These are phyloP conservation scores for Spathaspora boniae DNA, from an alignment of 805 yeast species.

Conservation along the genomic window DNA sequence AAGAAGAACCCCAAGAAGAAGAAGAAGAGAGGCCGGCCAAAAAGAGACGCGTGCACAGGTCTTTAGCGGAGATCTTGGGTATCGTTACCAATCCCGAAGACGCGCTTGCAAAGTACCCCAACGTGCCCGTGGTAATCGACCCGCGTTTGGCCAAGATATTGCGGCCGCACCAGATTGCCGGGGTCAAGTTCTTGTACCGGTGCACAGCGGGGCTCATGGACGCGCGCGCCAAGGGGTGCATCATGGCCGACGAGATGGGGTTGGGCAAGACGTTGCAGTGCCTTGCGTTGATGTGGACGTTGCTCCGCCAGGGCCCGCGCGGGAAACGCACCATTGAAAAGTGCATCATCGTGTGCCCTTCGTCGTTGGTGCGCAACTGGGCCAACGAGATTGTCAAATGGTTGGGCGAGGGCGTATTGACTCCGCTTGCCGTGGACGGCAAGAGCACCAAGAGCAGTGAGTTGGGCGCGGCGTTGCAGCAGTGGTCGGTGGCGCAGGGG, in stretches of 20 bases:
- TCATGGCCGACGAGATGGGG: slow-evolving; percentile 98
- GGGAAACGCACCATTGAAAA: slow-evolving; percentile 81
- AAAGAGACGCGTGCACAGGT: slow-evolving; percentile 51
- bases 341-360: slow-evolving; percentile 91
- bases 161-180: slow-evolving; percentile 95
- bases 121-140: slow-evolving; percentile 95
- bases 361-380: slow-evolving; percentile 92
- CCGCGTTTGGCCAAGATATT: slow-evolving; percentile 79
- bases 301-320: slow-evolving; percentile 83
- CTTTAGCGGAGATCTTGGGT: slow-evolving; percentile 79
- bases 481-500: slow-evolving; percentile 88
- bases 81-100: slow-evolving; percentile 52
- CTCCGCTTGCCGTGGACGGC: slow-evolving; percentile 92
- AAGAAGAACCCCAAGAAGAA: slow-evolving; percentile 13
- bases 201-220: slow-evolving; percentile 88
- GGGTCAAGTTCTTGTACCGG: slow-evolving; percentile 84
- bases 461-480: slow-evolving; percentile 61
- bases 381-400: slow-evolving; percentile 94
- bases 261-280: slow-evolving; percentile 95
- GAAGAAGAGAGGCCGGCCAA: slow-evolving; percentile 20
- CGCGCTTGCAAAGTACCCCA: slow-evolving; percentile 54
- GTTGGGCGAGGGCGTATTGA: slow-evolving; percentile 88
- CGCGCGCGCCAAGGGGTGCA: slow-evolving; percentile 87
- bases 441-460: slow-evolving; percentile 71
- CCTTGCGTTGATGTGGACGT: slow-evolving; percentile 87